Percentiles rank a stretch among this genome's conserved stretches.
These are phyloP conservation scores for Yamadazyma sp. DNA, from an alignment of 805 yeast species.

Conservation along the genomic window DNA sequence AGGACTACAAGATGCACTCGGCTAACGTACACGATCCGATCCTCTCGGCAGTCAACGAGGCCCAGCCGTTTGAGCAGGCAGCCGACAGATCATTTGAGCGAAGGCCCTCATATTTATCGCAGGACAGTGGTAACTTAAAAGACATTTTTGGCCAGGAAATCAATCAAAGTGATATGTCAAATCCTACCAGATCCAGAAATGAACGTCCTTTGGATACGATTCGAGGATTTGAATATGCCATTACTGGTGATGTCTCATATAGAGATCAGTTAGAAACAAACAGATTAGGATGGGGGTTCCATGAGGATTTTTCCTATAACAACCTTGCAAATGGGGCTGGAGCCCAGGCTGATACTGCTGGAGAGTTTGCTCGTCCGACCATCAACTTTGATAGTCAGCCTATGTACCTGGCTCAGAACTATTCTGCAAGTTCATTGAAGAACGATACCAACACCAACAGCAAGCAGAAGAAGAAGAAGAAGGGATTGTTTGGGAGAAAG, in stretches of 20 bases:
- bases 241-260: constrained; percentile 82
- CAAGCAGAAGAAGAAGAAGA: constrained; percentile 50
- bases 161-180: constrained; percentile 77
- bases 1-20: constrained; percentile 56
- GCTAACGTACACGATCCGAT: constrained; percentile 81
- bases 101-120: constrained; percentile 43
- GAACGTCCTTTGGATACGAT: constrained; percentile 98
- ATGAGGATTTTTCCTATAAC: constrained; percentile 65
- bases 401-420: constrained; percentile 56
- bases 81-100: constrained; percentile 32
- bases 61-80: constrained; percentile 85
- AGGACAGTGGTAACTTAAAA: constrained; percentile 55
- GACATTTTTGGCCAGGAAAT: constrained; percentile 90
- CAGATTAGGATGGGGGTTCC: constrained; percentile 85
- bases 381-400: constrained; percentile 43
- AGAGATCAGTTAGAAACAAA: constrained; percentile 80
- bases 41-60: constrained; percentile 88
- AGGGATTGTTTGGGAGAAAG: constrained; percentile 77
- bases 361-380: constrained; percentile 35
- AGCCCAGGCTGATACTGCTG: constrained; percentile 21
- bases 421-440: constrained; percentile 48
- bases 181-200: constrained; percentile 90
- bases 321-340: constrained; percentile 21
- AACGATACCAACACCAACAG: constrained; percentile 27
- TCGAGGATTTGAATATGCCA: constrained; percentile 88